phyloP scores from a whole-genome alignment of 2,329 filamentous ascomycete genomes.

The Myriosclerotinia duriaeana region DNA sequence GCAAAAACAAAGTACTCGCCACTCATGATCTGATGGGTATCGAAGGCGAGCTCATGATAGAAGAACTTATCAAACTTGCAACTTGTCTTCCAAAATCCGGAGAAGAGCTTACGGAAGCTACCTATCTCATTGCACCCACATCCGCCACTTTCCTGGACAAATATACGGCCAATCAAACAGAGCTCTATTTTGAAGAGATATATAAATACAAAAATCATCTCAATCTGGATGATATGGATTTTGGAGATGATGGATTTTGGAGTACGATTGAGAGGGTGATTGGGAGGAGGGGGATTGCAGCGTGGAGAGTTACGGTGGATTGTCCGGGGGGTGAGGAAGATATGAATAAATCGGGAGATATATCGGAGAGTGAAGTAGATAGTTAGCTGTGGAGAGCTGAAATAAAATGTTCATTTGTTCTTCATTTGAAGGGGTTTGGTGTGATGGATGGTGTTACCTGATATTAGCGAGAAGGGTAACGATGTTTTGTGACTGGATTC shows the following conservation, averaged over 20 bases:
- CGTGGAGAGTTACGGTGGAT: constrained; percentile 59
- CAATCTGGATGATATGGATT: constrained; percentile 78
- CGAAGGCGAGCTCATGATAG: constrained; percentile 58
- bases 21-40: constrained; percentile 76
- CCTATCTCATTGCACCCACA: constrained; percentile 70
- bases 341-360: neutral
- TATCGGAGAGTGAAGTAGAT: neutral
- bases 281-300: constrained; percentile 59
- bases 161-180: constrained; percentile 49
- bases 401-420: constrained; percentile 20
- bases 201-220: constrained; percentile 69
- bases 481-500: no score
- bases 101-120: constrained; percentile 58
- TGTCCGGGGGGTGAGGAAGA: constrained; percentile 11
- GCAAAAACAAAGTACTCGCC: constrained; percentile 68
- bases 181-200: constrained; percentile 64
- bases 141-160: constrained; percentile 70
- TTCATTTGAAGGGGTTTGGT: neutral
- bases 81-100: constrained; percentile 60
- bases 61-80: constrained; percentile 57
- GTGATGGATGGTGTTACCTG: no score
- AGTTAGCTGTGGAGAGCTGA: constrained; percentile 4
- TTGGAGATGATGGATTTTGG: constrained; percentile 74
- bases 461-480: no score
- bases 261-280: constrained; percentile 67